Conservation (phyloP, 306 rosid species). For the Rosa rugosa region DNA sequence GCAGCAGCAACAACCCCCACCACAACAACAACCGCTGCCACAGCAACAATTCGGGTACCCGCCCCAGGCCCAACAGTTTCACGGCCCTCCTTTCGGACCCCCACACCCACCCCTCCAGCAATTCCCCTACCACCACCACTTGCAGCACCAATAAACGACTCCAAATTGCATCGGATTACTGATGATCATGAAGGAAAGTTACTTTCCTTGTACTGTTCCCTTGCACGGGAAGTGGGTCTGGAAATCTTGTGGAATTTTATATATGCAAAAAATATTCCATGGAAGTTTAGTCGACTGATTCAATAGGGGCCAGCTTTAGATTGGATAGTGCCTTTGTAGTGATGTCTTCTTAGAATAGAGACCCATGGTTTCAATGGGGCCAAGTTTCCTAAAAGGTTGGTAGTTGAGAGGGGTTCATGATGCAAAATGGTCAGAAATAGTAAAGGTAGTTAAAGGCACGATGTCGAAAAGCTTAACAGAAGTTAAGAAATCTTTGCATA, state of each 20-base stretch:
- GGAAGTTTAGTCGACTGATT: background rate
- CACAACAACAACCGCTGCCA: constrained; percentile 54
- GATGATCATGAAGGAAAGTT: constrained; percentile 84
- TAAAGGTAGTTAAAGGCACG: background rate
- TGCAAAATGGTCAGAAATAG: background rate
- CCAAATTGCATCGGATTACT: constrained; percentile 57
- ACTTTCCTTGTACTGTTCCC: background rate
- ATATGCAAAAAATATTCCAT: background rate
- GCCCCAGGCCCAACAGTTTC: constrained; percentile 77
- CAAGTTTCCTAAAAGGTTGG: constrained; percentile 6
- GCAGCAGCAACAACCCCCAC: constrained; percentile 62
- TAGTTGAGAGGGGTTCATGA: background rate
- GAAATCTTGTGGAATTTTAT: constrained; percentile 15
- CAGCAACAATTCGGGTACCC: constrained; percentile 73
- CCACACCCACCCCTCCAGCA: constrained; percentile 79
- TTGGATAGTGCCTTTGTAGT: background rate
- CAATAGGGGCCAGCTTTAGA: background rate
- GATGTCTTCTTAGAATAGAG: constrained; percentile 2
- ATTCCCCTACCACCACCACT: constrained; percentile 66
- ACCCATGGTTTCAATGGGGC: background rate
- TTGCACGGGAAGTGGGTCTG: constrained; percentile 11
- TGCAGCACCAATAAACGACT: constrained; percentile 69
- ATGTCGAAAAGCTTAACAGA: constrained; percentile 5
- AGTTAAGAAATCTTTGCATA: constrained; percentile 6
- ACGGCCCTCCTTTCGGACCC: constrained; percentile 80